Evolutionary conservation across 345 rosid species (phyloP).

Genomic region (Gossypium australe): DNA sequence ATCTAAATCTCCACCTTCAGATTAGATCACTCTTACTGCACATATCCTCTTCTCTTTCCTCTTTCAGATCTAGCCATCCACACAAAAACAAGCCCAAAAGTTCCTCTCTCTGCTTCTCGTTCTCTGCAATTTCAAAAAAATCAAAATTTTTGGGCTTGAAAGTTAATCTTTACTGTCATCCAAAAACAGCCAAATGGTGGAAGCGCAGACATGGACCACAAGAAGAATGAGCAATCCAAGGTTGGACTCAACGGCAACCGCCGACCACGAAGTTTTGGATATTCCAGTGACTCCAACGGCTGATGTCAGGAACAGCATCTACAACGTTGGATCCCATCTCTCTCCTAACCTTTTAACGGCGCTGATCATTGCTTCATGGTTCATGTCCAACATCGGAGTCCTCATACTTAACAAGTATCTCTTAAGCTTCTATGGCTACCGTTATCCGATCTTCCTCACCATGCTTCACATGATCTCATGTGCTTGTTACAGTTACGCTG

Average conservation of each 20-base stretch:
- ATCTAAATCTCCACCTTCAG: conserved; percentile 57
- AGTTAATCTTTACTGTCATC: conserved; percentile 1
- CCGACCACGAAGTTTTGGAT: conserved; percentile 45
- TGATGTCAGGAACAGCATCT: conserved; percentile 42
- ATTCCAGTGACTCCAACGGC: conserved; percentile 89
- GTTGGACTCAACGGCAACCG: conserved; percentile 40
- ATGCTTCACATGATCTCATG: conserved; percentile 94
- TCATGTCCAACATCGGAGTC: conserved; percentile 89
- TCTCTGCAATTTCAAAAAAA: background rate
- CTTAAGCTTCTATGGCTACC: conserved; percentile 82
- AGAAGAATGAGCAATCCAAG: conserved; percentile 96
- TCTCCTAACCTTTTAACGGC: conserved; percentile 66
- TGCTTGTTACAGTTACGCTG: conserved; percentile 67
- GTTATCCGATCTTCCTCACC: conserved; percentile 89
- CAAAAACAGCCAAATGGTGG: conserved; percentile 58
- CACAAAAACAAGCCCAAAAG: background rate
- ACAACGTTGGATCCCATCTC: conserved; percentile 32
- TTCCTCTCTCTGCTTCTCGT: conserved; percentile 17
- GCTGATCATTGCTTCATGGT: conserved; percentile 81
- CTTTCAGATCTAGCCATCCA: conserved; percentile 38
- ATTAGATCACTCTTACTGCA: conserved; percentile 29
- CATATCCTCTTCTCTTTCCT: conserved; percentile 9
- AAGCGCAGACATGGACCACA: conserved; percentile 98
- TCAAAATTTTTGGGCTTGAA: background rate
- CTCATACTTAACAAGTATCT: conserved; percentile 92